These are phyloP conservation scores for Phlyctochytrium planicorne DNA, from an alignment of 192 early-diverging fungal species.

Conservation along the genomic window DNA sequence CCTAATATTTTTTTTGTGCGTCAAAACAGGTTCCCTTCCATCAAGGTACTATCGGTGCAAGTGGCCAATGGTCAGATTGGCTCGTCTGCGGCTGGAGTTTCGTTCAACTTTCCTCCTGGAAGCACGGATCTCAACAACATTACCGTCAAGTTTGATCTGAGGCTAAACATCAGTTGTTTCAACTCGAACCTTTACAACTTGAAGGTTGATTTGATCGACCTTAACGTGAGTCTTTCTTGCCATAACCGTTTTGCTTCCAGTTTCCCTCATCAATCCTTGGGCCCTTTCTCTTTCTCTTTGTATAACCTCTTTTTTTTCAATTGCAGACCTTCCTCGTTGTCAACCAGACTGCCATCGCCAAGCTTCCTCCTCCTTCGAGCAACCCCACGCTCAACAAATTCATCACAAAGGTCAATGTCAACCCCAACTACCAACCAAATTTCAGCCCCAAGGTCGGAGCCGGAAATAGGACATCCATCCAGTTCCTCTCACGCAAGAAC, in stretches of 20 bases:
- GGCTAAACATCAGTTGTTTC: conserved; percentile 10
- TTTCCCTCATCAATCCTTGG: background rate
- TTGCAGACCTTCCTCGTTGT: conserved; percentile 14
- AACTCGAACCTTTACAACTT: conserved; percentile 26
- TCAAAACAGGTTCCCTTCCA: background rate
- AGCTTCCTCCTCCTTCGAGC: background rate
- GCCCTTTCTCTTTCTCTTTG: too few species aligned
- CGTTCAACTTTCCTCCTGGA: conserved; percentile 16
- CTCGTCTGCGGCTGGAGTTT: background rate
- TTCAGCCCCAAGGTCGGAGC: conserved; percentile 16
- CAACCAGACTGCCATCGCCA: conserved; percentile 9
- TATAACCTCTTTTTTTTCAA: too few species aligned
- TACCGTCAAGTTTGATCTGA: conserved; percentile 7
- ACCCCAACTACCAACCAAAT: conserved; percentile 9
- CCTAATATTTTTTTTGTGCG: too few species aligned
- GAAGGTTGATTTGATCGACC: conserved; percentile 20
- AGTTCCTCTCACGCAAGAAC: conserved; percentile 20
- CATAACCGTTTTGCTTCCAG: too few species aligned
- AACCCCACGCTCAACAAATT: background rate
- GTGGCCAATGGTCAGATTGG: background rate
- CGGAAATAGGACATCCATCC: conserved; percentile 7
- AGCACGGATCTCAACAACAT: conserved; percentile 12
- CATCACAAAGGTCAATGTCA: background rate
- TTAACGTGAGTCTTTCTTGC: conserved; percentile 11
- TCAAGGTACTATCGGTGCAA: conserved; percentile 1